These are phyloP conservation scores for Boletus huronensis DNA, from an alignment of 768 basidiomycete genomes.

Conservation along the genomic window DNA sequence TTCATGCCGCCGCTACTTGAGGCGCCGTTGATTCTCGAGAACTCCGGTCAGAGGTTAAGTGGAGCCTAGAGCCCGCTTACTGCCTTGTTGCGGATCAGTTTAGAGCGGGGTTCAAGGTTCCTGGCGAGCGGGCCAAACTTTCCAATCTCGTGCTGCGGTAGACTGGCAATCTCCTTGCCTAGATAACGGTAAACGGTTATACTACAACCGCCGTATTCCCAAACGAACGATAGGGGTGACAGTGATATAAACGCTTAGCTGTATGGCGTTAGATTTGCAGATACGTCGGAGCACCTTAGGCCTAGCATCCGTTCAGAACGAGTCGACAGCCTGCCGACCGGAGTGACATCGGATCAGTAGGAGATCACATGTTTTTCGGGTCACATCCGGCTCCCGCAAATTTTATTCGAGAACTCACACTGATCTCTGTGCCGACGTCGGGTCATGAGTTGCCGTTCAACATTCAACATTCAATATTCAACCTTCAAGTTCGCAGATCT, in stretches of 20 bases:
- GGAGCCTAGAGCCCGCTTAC: neutral
- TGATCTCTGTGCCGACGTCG: no score
- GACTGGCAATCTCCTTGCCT: slow-evolving; percentile 7
- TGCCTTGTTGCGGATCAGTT: slow-evolving; percentile 2
- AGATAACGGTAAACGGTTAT: neutral
- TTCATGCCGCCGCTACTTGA: neutral
- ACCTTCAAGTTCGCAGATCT: slow-evolving; percentile 10
- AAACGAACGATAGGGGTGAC: slow-evolving; percentile 5
- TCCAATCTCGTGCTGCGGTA: slow-evolving; percentile 9
- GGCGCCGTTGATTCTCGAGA: neutral
- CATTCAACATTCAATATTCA: neutral
- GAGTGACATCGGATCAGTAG: neutral
- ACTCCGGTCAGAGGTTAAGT: neutral
- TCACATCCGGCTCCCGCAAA: neutral
- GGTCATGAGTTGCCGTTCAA: neutral
- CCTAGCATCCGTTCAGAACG: neutral
- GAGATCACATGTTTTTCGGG: neutral
- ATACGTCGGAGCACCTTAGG: neutral
- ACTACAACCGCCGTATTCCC: neutral
- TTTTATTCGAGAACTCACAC: neutral
- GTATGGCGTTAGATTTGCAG: neutral
- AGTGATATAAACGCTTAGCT: slow-evolving; percentile 2
- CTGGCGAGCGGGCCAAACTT: slow-evolving; percentile 1
- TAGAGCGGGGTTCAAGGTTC: slow-evolving; percentile 6
- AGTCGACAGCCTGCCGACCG: neutral